phyloP scores from a whole-genome alignment of 202 grass and related monocot species.

The Setaria italica region DNA sequence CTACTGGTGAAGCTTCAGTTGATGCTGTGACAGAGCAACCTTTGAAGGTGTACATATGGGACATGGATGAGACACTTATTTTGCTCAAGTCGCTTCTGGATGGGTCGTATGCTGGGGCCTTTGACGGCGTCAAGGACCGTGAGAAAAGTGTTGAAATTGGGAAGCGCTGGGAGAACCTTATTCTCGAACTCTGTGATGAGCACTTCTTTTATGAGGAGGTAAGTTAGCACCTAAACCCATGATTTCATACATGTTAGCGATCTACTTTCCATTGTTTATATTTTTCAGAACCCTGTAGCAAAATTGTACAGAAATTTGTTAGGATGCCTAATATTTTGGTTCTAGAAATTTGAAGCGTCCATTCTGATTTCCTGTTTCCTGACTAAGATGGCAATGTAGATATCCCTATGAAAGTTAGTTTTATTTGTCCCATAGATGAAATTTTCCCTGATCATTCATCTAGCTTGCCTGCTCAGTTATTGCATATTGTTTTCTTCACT shows the following conservation, averaged over 20 bases:
- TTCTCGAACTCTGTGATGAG: conserved; percentile 87
- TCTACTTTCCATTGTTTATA: neutral
- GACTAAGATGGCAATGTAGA: neutral
- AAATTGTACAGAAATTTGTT: neutral
- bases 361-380: neutral
- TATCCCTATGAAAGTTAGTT: neutral
- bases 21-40: conserved; percentile 40
- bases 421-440: neutral
- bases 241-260: neutral
- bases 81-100: conserved; percentile 93
- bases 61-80: conserved; percentile 99
- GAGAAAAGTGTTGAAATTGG: conserved; percentile 77
- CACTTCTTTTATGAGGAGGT: conserved; percentile 98
- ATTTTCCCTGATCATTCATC: conserved; percentile 3
- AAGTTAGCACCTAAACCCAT: conserved; percentile 37
- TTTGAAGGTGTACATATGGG: conserved; percentile 80
- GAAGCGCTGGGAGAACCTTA: conserved; percentile 97
- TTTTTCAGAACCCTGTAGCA: neutral
- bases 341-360: neutral
- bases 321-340: neutral
- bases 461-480: neutral
- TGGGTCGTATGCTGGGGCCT: conserved; percentile 73
- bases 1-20: conserved; percentile 21
- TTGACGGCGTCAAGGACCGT: conserved; percentile 79
- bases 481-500: conserved; percentile 9